Percentiles rank a stretch among this genome's conserved stretches.
Conservation (phyloP, 78 protist genomes). For the Anaeramoeba flamelloides region DNA sequence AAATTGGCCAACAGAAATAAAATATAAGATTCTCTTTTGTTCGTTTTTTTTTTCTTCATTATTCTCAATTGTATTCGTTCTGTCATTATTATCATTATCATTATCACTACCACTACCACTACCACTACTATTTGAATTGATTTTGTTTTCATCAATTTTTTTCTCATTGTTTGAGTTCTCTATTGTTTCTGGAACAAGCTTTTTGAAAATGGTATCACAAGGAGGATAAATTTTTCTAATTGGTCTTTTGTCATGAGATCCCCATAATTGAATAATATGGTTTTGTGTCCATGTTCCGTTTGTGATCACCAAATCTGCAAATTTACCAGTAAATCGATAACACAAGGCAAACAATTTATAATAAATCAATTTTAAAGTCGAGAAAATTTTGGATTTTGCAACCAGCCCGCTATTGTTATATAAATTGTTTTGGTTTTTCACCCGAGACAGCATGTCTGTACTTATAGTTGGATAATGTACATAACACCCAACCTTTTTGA, state of each 20-base stretch:
- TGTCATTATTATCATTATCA: too few relatives aligned
- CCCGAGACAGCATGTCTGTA: slow-evolving; percentile 38
- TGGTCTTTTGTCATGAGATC: neutral
- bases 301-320: slow-evolving; percentile 32
- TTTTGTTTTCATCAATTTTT: too few relatives aligned
- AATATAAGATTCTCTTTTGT: slow-evolving; percentile 2
- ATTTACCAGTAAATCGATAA: slow-evolving; percentile 39
- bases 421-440: neutral
- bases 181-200: neutral
- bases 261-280: slow-evolving; percentile 49
- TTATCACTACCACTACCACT: slow-evolving; percentile 64
- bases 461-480: slow-evolving; percentile 82
- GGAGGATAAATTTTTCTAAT: slow-evolving; percentile 50
- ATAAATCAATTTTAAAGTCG: slow-evolving; percentile 30
- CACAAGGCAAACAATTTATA: slow-evolving; percentile 44
- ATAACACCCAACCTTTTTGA: slow-evolving; percentile 45
- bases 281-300: slow-evolving; percentile 73
- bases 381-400: slow-evolving; percentile 4
- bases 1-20: slow-evolving; percentile 67
- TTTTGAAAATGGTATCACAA: slow-evolving; percentile 28
- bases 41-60: too few relatives aligned
- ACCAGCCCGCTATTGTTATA: slow-evolving; percentile 32
- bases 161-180: too few relatives aligned
- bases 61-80: too few relatives aligned
- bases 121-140: slow-evolving; percentile 8